Base-by-base conservation (phyloP, 768 basidiomycete genomes). In the Glaciozyma martinii region DNA sequence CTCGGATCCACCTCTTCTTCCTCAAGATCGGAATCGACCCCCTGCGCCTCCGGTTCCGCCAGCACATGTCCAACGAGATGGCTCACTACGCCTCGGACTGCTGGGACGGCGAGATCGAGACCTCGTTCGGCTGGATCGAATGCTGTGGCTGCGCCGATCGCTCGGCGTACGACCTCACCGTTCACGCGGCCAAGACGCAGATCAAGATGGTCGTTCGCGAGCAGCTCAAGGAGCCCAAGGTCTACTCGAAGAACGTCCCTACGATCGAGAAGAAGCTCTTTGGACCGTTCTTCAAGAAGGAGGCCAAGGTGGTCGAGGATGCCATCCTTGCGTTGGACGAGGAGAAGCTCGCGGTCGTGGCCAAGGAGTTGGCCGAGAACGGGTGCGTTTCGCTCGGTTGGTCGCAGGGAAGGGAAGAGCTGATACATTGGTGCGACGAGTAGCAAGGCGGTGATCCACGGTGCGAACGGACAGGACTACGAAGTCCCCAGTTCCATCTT, bases 31-130 rank as follows among this genome's bases (percentile, higher is more conserved):
- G 94, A 66, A 87, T 99, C 77, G 81, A 93, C 79, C 85, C 86
- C 19, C 67, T 75, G 55, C 84, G 91, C 12, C 80, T 97, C 68
- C 84, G 95, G 59, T 98, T 97, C 83, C 82, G 95, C 42, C 95
- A 99, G 75, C 95, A 99, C 76, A 98, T 98, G 95, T 82, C 79
- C 44, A 99, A 98, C 78, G 95, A 98, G 80, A 98, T 98, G 94
- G 95, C 95, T 1, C 95, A 98, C 77, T 99, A 99, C 76, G 94
- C 95, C 61, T 84, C 91, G 46, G 94, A 98, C 78, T 99, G 95
- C 78, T 99, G 95, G 95, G 95, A 99, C 75, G 95, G 93, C 50
- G 95, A 99, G 80, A 97, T 98, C 70, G 83, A 91, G 67, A 91
- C 89, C 60, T 88, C 89, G 56, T 86, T 86, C 67, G 84, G 87